Conservation (phyloP, 2,329 filamentous ascomycete genomes). For the Fusarium haematococcum region DNA sequence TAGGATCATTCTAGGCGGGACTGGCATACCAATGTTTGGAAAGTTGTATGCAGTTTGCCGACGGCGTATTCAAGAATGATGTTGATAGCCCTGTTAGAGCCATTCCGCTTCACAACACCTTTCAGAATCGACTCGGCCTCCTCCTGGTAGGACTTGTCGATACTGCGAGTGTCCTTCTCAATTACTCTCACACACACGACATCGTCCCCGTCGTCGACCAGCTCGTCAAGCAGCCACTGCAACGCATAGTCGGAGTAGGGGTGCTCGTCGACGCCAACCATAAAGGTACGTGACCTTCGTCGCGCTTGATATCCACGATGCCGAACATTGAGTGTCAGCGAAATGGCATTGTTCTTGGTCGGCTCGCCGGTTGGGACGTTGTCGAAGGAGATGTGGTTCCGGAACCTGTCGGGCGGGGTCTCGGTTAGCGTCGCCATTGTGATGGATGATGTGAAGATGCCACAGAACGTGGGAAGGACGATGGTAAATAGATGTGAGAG, state of each 20-base stretch:
- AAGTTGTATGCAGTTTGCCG: slow-evolving; percentile 89
- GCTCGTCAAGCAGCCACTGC: slow-evolving; percentile 91
- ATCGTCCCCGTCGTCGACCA: slow-evolving; percentile 94
- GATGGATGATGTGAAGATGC: slow-evolving; percentile 18
- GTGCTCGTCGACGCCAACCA: slow-evolving; percentile 92
- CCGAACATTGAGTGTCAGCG: slow-evolving; percentile 85
- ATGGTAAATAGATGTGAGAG: slow-evolving; percentile 17
- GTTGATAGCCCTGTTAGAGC: slow-evolving; percentile 83
- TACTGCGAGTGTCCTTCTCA: slow-evolving; percentile 81
- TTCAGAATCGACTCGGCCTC: slow-evolving; percentile 82
- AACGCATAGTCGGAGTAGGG: slow-evolving; percentile 92
- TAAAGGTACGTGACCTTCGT: slow-evolving; percentile 85
- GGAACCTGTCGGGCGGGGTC: slow-evolving; percentile 62
- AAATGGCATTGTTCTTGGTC: slow-evolving; percentile 70
- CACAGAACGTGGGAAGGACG: slow-evolving; percentile 19
- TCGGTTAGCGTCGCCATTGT: slow-evolving; percentile 60
- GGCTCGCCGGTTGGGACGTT: slow-evolving; percentile 69
- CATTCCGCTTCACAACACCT: slow-evolving; percentile 82
- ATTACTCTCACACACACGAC: slow-evolving; percentile 90
- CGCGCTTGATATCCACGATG: slow-evolving; percentile 88
- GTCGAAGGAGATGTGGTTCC: slow-evolving; percentile 71
- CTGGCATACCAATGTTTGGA: slow-evolving; percentile 82
- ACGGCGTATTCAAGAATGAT: slow-evolving; percentile 88
- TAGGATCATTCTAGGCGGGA: neutral
- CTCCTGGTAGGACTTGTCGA: slow-evolving; percentile 77